Evolutionary conservation across 2,329 filamentous ascomycete genomes (phyloP).

Genomic region (Venturia pyrina): DNA sequence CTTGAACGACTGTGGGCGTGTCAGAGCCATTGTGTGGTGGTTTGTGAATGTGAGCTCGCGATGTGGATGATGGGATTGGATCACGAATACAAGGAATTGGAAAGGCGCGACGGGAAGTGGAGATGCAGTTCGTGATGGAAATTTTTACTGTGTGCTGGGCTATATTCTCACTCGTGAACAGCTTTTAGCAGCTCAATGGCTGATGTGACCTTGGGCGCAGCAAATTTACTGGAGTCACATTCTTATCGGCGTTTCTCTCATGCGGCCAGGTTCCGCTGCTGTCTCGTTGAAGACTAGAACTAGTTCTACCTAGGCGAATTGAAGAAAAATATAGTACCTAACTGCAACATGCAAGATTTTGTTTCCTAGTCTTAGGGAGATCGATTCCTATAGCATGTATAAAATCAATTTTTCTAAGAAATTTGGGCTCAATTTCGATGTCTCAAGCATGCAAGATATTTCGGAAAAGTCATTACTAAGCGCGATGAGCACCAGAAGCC

Average conservation of each 20-base stretch:
- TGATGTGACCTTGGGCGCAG: background rate
- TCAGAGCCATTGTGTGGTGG: background rate
- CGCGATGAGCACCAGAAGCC: too few relatives aligned
- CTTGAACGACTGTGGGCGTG: constrained; percentile 4
- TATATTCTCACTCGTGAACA: background rate
- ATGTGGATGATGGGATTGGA: background rate
- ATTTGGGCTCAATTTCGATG: too few relatives aligned
- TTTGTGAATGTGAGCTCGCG: background rate
- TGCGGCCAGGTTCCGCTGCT: background rate
- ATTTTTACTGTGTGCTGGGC: background rate
- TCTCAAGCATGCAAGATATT: too few relatives aligned
- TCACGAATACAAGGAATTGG: background rate
- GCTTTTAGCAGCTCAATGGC: background rate
- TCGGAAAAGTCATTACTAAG: too few relatives aligned
- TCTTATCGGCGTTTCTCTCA: background rate
- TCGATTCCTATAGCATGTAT: too few relatives aligned
- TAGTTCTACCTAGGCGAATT: too few relatives aligned
- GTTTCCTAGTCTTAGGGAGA: too few relatives aligned
- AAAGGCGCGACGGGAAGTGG: background rate
- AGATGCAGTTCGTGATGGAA: background rate
- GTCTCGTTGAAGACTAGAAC: too few relatives aligned
- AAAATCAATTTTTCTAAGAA: too few relatives aligned
- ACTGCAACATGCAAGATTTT: too few relatives aligned
- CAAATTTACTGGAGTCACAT: background rate
- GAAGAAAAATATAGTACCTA: too few relatives aligned